Conservation (phyloP, 257 asterid genomes). For the Solanum paucissectum region DNA sequence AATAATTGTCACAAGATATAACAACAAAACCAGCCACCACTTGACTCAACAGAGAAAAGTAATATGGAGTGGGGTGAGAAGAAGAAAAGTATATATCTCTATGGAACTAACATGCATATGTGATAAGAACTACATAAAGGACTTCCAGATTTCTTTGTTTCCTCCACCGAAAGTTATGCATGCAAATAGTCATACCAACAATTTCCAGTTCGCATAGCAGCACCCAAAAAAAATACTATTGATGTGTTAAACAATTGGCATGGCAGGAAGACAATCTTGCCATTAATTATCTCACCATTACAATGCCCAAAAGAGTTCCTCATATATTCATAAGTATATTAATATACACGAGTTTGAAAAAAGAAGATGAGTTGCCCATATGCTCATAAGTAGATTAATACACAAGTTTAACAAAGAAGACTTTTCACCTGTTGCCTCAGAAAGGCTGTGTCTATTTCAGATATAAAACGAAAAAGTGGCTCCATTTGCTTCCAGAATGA, state of each 20-base stretch:
- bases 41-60: neutral
- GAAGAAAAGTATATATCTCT: neutral
- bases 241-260: neutral
- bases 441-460: conserved; percentile 57
- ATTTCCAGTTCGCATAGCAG: neutral
- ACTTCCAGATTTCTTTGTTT: neutral
- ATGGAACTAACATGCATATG: neutral
- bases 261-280: neutral
- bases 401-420: conserved; percentile 1
- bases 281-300: neutral
- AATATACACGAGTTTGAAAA: neutral
- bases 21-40: neutral
- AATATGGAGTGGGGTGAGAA: neutral
- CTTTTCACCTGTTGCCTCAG: conserved; percentile 60
- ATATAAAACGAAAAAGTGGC: conserved; percentile 52
- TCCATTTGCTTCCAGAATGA: conserved; percentile 85
- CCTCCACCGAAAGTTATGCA: neutral
- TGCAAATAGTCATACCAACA: neutral
- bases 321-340: neutral
- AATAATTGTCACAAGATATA: neutral
- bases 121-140: neutral
- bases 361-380: neutral
- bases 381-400: neutral
- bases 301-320: neutral
- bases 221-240: neutral